phyloP scores from a whole-genome alignment of 139 green algal species.

The Closterium sp. region DNA sequence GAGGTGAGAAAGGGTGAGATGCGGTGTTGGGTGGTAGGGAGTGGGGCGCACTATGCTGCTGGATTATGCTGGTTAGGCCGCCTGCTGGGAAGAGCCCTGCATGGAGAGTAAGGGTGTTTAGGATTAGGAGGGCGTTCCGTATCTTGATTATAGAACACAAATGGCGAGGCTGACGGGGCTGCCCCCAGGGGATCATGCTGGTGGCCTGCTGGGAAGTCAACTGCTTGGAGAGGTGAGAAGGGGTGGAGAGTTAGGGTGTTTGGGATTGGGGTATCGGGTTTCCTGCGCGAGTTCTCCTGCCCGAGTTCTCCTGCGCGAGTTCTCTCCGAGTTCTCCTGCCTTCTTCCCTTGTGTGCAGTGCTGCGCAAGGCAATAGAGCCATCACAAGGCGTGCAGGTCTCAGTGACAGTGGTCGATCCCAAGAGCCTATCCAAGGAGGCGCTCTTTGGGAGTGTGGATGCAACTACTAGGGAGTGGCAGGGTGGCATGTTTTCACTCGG shows the following conservation, averaged over 20 bases:
- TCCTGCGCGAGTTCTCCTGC: conserved; percentile 30
- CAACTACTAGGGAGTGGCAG: conserved; percentile 33
- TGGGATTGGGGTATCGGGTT: conserved; percentile 32
- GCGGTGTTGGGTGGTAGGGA: too few relatives aligned
- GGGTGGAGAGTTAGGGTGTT: too few relatives aligned
- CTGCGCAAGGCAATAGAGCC: conserved; percentile 4
- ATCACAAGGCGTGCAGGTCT: neutral
- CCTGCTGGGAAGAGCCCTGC: too few relatives aligned
- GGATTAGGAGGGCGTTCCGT: too few relatives aligned
- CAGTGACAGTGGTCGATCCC: conserved; percentile 36
- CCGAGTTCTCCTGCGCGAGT: too few relatives aligned
- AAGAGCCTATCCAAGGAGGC: conserved; percentile 44
- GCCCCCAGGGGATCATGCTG: too few relatives aligned
- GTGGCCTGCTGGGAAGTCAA: too few relatives aligned
- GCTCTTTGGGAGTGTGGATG: conserved; percentile 39
- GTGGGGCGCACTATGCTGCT: too few relatives aligned
- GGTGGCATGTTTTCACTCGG: conserved; percentile 29
- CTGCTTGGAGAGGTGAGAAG: too few relatives aligned
- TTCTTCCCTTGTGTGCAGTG: conserved; percentile 14
- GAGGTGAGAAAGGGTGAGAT: neutral
- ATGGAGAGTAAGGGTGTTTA: too few relatives aligned
- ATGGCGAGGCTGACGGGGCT: conserved; percentile 16
- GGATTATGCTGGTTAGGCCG: too few relatives aligned
- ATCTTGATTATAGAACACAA: too few relatives aligned
- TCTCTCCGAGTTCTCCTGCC: neutral